A percentile compares a stretch with the other conserved stretches of the same genome.
Evolutionary conservation across 371 early-diverging fungal species (phyloP).

Genomic region (Pancytospora philotis): DNA sequence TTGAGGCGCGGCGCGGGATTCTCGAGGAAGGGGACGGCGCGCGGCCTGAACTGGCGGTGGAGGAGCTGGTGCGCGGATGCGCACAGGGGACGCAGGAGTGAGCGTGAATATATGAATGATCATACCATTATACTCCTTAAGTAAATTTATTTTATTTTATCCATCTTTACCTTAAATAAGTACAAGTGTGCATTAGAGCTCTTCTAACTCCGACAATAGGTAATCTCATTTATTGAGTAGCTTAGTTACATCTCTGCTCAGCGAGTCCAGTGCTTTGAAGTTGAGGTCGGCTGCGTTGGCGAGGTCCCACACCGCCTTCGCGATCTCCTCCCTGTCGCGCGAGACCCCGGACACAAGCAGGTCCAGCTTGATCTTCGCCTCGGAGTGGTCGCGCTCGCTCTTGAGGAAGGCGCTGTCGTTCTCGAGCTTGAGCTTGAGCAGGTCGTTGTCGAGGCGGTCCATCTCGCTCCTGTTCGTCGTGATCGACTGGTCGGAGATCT

Average conservation of each 20-base stretch:
- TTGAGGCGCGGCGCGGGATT: no score
- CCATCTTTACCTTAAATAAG: no score
- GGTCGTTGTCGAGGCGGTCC: constrained; percentile 57
- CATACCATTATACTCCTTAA: no score
- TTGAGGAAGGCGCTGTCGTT: constrained; percentile 52
- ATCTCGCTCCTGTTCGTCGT: constrained; percentile 51
- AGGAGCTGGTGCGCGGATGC: no score
- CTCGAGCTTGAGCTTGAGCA: constrained; percentile 53
- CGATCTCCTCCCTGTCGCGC: constrained; percentile 53
- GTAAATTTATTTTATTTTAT: no score
- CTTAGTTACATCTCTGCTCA: background rate
- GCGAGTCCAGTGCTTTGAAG: background rate
- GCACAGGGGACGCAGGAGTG: no score
- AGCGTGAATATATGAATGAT: no score
- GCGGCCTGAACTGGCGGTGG: no score
- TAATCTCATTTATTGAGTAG: no score
- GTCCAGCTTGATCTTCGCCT: constrained; percentile 52
- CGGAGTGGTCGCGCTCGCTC: constrained; percentile 53
- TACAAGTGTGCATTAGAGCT: no score
- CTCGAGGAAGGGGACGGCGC: no score
- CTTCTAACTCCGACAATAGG: no score
- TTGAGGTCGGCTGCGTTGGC: constrained; percentile 10
- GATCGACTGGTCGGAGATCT: constrained; percentile 54
- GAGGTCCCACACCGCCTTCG: constrained; percentile 42
- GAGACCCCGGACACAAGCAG: constrained; percentile 35